phyloP scores from a whole-genome alignment of 192 early-diverging fungal genomes.

The Coemansia sp. region DNA sequence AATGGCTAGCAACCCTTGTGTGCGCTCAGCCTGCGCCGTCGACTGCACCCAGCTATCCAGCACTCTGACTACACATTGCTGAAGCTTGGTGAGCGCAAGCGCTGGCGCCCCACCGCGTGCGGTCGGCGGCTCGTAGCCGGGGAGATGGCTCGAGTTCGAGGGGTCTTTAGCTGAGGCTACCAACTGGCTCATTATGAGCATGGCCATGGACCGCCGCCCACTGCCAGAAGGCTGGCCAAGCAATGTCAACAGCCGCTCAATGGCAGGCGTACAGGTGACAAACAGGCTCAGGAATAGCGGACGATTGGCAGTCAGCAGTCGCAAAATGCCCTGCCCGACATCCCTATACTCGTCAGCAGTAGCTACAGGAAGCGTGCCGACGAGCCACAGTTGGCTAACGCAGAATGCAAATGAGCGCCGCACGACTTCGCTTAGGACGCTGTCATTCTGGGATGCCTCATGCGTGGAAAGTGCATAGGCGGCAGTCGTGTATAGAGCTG shows the following conservation, averaged over 20 bases:
- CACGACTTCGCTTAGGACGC: neutral
- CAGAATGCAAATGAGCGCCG: slow-evolving; percentile 20
- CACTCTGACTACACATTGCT: neutral
- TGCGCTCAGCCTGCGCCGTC: slow-evolving; percentile 31
- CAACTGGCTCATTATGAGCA: slow-evolving; percentile 41
- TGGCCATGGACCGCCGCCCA: slow-evolving; percentile 18
- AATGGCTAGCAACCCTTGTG: slow-evolving; percentile 52
- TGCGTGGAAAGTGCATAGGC: slow-evolving; percentile 22
- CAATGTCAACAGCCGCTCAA: slow-evolving; percentile 26
- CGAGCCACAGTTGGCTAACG: slow-evolving; percentile 35
- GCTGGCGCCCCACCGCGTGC: neutral
- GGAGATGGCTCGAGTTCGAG: slow-evolving; percentile 12
- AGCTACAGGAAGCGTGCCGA: slow-evolving; percentile 18
- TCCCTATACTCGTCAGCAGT: slow-evolving; percentile 12
- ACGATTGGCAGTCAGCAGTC: slow-evolving; percentile 29
- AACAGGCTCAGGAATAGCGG: slow-evolving; percentile 24
- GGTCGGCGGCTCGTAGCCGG: slow-evolving; percentile 10
- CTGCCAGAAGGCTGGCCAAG: slow-evolving; percentile 16
- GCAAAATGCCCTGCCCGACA: slow-evolving; percentile 34
- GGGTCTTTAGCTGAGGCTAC: slow-evolving; percentile 28
- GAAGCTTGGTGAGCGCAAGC: slow-evolving; percentile 18
- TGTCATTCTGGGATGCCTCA: neutral
- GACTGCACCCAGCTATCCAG: slow-evolving; percentile 46
- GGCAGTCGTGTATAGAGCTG: slow-evolving; percentile 29
- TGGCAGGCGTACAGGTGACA: slow-evolving; percentile 1